Evolutionary conservation across 345 rosid species (phyloP).

Genomic region (Populus simonii): DNA sequence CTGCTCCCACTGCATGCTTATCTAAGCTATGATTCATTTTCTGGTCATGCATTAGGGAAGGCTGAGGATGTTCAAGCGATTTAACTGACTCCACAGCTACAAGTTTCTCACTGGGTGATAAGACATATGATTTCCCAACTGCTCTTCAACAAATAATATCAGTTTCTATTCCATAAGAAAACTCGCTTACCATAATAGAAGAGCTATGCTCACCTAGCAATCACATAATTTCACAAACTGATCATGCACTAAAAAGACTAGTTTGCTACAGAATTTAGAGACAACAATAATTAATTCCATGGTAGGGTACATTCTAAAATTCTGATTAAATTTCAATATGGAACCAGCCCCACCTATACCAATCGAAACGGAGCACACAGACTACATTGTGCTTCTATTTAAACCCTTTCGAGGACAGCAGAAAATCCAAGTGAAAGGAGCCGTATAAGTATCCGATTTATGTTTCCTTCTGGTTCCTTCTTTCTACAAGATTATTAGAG

Average conservation of each 20-base stretch:
- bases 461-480: neutral
- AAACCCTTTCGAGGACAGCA: neutral
- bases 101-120: constrained; percentile 24
- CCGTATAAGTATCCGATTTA: neutral
- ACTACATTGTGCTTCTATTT: neutral
- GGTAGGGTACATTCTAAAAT: neutral
- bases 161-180: constrained; percentile 18
- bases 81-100: constrained; percentile 24
- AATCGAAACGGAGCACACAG: neutral
- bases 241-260: neutral
- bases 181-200: constrained; percentile 1
- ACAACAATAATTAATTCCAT: neutral
- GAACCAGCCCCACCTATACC: neutral
- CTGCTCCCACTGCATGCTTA: constrained; percentile 33
- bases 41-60: constrained; percentile 26
- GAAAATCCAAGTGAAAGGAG: neutral
- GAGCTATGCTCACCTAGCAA: neutral
- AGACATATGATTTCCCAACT: constrained; percentile 22
- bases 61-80: constrained; percentile 25
- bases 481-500: neutral
- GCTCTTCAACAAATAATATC: constrained; percentile 27
- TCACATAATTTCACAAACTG: neutral
- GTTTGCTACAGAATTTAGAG: constrained; percentile 1
- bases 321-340: neutral
- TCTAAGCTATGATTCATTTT: constrained; percentile 29